These are phyloP conservation scores for Aristolochia fimbriata DNA, from an alignment of 164 flowering plant genomes.

Conservation along the genomic window DNA sequence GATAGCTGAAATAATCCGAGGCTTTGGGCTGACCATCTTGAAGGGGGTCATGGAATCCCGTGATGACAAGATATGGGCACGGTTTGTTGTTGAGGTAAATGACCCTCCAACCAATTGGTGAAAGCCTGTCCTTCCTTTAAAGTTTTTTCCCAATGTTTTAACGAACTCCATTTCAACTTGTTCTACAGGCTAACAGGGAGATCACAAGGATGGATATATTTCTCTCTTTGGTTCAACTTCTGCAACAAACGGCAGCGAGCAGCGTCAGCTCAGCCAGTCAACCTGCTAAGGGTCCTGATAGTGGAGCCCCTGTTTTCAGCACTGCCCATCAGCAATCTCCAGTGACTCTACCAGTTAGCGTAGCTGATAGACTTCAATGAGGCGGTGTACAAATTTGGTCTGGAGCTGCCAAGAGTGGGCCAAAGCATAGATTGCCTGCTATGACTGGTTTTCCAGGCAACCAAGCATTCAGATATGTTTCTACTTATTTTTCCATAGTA, in stretches of 20 bases:
- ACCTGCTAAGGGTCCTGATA: conserved; percentile 14
- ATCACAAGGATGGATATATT: conserved; percentile 68
- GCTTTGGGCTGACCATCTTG: conserved; percentile 67
- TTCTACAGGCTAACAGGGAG: conserved; percentile 46
- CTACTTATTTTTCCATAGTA: not conserved
- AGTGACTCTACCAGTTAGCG: conserved; percentile 32
- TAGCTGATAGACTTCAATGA: conserved; percentile 22
- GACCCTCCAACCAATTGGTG: not conserved
- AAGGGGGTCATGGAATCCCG: conserved; percentile 74
- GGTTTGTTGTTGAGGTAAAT: conserved; percentile 70
- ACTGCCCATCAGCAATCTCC: conserved; percentile 27
- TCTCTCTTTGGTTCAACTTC: conserved; percentile 54
- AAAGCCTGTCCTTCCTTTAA: not conserved
- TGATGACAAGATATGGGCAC: conserved; percentile 68
- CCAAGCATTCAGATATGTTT: not conserved
- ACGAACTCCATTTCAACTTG: not conserved
- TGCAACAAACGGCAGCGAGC: conserved; percentile 33
- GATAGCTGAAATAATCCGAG: conserved; percentile 68
- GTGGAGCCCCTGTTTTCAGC: conserved; percentile 18
- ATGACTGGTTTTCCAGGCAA: conserved; percentile 19
- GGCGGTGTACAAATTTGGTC: conserved; percentile 1
- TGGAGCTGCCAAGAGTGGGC: conserved; percentile 20
- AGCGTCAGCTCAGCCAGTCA: conserved; percentile 19
- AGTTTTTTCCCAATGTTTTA: not conserved
- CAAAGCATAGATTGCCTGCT: conserved; percentile 10